These are phyloP conservation scores for Rutstroemia sp. DNA, from an alignment of 2,329 filamentous ascomycete genomes.

Conservation along the genomic window DNA sequence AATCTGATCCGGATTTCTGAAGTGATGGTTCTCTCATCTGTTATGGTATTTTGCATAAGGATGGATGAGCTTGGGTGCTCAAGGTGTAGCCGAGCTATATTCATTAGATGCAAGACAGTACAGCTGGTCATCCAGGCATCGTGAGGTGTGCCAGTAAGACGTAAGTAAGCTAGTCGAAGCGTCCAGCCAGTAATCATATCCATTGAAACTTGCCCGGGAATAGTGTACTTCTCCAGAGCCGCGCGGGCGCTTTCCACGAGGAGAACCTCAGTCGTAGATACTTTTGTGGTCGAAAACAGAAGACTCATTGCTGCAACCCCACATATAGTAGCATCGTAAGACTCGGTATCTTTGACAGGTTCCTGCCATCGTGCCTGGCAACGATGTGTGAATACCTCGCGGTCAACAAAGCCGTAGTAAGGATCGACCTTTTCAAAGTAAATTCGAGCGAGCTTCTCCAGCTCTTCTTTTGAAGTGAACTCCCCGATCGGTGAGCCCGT, in stretches of 20 bases:
- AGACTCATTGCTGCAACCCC: constrained; percentile 30
- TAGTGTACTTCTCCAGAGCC: constrained; percentile 8
- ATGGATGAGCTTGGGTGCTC: constrained; percentile 8
- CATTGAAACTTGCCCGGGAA: constrained; percentile 9
- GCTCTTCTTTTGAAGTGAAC: too few relatives aligned
- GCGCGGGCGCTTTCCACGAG: constrained; percentile 16
- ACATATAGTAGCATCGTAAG: constrained; percentile 29
- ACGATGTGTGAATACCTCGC: neutral
- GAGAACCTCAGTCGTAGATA: constrained; percentile 23
- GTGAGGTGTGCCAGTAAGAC: constrained; percentile 20
- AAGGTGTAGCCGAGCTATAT: constrained; percentile 23
- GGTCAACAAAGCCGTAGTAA: constrained; percentile 5
- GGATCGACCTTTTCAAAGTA: constrained; percentile 17
- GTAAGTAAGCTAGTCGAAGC: constrained; percentile 19
- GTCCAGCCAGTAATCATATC: constrained; percentile 19
- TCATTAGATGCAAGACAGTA: constrained; percentile 20
- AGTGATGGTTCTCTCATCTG: neutral
- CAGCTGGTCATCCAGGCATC: constrained; percentile 21
- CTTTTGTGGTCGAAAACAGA: constrained; percentile 24
- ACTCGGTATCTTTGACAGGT: constrained; percentile 18
- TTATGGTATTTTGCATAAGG: neutral
- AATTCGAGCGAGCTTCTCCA: constrained; percentile 12
- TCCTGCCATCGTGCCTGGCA: neutral
- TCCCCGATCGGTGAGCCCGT: too few relatives aligned
- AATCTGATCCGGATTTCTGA: constrained; percentile 6